Conservation (phyloP, 192 early-diverging fungal species). For the Dissophora globulifera region DNA sequence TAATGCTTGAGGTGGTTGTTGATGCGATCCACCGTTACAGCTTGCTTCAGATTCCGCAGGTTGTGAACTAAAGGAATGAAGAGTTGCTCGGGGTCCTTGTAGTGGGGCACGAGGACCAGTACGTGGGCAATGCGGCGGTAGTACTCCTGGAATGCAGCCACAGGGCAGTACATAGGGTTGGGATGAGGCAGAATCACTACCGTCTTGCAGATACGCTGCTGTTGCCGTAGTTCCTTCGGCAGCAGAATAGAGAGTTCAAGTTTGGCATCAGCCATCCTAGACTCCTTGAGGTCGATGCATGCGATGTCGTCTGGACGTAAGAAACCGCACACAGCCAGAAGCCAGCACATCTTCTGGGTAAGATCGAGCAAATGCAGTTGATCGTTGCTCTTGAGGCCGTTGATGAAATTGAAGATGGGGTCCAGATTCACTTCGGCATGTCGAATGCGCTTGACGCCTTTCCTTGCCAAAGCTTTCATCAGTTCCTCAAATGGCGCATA, state of each 20-base stretch:
- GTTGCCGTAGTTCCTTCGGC: slow-evolving; percentile 1
- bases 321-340: slow-evolving; percentile 11
- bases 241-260: slow-evolving; percentile 13
- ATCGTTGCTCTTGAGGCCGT: neutral
- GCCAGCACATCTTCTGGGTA: slow-evolving; percentile 2
- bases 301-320: slow-evolving; percentile 15
- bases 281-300: neutral
- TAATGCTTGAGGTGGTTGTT: slow-evolving; percentile 12
- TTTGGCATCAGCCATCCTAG: neutral
- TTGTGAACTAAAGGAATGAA: slow-evolving; percentile 7
- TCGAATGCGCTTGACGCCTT: slow-evolving; percentile 12
- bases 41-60: neutral
- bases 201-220: slow-evolving; percentile 7
- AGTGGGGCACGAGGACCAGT: neutral
- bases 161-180: neutral
- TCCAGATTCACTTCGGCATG: slow-evolving; percentile 9
- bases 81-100: neutral
- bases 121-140: slow-evolving; percentile 6
- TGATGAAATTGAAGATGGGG: slow-evolving; percentile 5
- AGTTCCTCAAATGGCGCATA: slow-evolving; percentile 8
- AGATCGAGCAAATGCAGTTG: slow-evolving; percentile 1
- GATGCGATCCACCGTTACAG: slow-evolving; percentile 3
- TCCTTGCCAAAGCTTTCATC: slow-evolving; percentile 5
- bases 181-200: slow-evolving; percentile 8
- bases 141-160: slow-evolving; percentile 8